Evolutionary conservation across 495 filamentous ascomycete species (phyloP).

Genomic region (Penicillium turbatum): DNA sequence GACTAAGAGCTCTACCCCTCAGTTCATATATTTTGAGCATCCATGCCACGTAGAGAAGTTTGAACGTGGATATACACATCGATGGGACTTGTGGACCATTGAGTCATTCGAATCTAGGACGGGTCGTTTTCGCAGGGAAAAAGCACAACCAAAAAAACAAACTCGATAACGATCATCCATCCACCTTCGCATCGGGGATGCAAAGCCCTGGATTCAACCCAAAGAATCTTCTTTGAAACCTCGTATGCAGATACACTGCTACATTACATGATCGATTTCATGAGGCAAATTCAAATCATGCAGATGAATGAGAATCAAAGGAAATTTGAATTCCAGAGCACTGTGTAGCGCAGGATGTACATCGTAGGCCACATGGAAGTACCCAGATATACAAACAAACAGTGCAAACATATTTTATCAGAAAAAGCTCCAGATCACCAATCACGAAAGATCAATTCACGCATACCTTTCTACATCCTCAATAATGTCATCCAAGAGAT

Average conservation of each 20-base stretch:
- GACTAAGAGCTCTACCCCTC: constrained; percentile 4
- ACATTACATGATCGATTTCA: background rate
- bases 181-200: background rate
- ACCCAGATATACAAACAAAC: constrained; percentile 20
- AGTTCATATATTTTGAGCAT: background rate
- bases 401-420: constrained; percentile 30
- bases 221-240: background rate
- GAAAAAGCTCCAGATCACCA: constrained; percentile 19
- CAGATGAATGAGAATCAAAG: background rate
- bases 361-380: no score
- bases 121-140: no score
- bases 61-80: background rate
- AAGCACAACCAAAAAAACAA: background rate
- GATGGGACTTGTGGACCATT: background rate
- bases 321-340: background rate
- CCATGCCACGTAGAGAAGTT: background rate
- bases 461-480: background rate
- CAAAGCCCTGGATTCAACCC: background rate
- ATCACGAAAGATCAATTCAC: constrained; percentile 9
- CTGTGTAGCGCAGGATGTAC: background rate
- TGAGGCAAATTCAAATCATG: background rate
- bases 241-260: background rate
- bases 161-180: background rate
- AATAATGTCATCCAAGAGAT: constrained; percentile 20
- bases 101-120: background rate